A percentile compares a stretch with the other conserved stretches of the same genome.
Conservation (phyloP, 495 filamentous ascomycete genomes). For the Xylaria castorea region DNA sequence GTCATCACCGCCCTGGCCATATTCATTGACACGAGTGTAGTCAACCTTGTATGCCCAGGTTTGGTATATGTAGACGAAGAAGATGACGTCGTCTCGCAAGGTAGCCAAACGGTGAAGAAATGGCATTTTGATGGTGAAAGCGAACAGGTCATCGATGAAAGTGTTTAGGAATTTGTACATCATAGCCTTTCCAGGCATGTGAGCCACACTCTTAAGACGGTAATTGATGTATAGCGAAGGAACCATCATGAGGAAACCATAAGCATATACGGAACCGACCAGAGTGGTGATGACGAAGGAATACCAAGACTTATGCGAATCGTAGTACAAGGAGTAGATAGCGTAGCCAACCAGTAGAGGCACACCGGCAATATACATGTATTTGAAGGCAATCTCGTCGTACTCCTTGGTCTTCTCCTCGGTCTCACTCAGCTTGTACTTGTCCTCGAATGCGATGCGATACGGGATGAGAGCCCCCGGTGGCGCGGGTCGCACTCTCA, state of each 20-base stretch:
- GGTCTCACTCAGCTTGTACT: constrained; percentile 91
- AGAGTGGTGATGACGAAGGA: constrained; percentile 88
- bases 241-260: constrained; percentile 99
- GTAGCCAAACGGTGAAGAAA: constrained; percentile 94
- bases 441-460: constrained; percentile 89
- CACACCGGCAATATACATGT: constrained; percentile 89
- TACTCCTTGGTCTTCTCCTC: constrained; percentile 99
- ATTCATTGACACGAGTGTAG: constrained; percentile 93
- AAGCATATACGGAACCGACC: constrained; percentile 95
- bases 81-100: constrained; percentile 93
- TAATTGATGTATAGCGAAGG: constrained; percentile 98
- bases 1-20: constrained; percentile 94
- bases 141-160: constrained; percentile 76
- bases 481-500: constrained; percentile 75
- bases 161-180: constrained; percentile 94
- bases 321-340: constrained; percentile 86
- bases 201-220: constrained; percentile 91
- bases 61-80: constrained; percentile 98
- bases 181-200: constrained; percentile 97
- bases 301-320: constrained; percentile 98
- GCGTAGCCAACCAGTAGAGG: constrained; percentile 90
- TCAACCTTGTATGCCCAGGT: constrained; percentile 92
- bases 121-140: constrained; percentile 99
- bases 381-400: constrained; percentile 96
- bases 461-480: constrained; percentile 79